Evolutionary conservation across 2,329 filamentous ascomycete species (phyloP).

Genomic region (Diaporthe australafricana): DNA sequence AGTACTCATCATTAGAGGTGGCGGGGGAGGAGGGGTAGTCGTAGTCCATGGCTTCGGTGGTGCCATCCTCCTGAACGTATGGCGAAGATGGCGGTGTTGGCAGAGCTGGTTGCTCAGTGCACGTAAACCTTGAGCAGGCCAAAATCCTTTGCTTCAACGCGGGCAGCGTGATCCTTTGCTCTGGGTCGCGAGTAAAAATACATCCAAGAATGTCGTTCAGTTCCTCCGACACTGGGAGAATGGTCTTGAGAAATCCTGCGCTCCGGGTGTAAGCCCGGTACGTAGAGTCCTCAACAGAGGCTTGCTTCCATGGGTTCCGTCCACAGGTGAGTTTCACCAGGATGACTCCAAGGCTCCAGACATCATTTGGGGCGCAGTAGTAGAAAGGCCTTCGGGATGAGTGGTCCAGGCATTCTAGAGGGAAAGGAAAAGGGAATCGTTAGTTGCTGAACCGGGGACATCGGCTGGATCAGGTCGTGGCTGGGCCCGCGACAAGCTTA

Average conservation of each 20-base stretch:
- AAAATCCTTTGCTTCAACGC: constrained; percentile 84
- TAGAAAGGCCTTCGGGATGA: constrained; percentile 81
- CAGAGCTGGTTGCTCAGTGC: constrained; percentile 58
- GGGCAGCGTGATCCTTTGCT: constrained; percentile 82
- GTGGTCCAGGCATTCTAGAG: constrained; percentile 87
- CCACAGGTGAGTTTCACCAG: constrained; percentile 97
- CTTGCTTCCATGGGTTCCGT: constrained; percentile 98
- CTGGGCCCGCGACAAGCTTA: constrained; percentile 60
- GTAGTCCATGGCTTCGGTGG: constrained; percentile 56
- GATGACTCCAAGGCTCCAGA: constrained; percentile 98
- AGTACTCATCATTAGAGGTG: constrained; percentile 50
- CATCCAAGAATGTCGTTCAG: constrained; percentile 87
- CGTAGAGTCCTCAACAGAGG: constrained; percentile 91
- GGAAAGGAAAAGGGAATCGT: constrained; percentile 43
- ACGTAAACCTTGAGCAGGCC: constrained; percentile 80
- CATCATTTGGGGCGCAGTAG: constrained; percentile 92
- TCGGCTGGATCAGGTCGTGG: constrained; percentile 16
- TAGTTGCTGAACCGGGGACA: constrained; percentile 42
- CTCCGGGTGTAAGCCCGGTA: constrained; percentile 92
- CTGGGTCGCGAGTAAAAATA: constrained; percentile 89
- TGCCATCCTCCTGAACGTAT: constrained; percentile 63
- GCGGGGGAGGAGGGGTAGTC: constrained; percentile 61
- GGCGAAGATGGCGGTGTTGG: constrained; percentile 57
- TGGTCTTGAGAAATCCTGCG: constrained; percentile 88
- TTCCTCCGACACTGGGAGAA: constrained; percentile 90